These are phyloP conservation scores for Rhodotorula sp. DNA, from an alignment of 1,284 basidiomycete genomes.

Conservation along the genomic window DNA sequence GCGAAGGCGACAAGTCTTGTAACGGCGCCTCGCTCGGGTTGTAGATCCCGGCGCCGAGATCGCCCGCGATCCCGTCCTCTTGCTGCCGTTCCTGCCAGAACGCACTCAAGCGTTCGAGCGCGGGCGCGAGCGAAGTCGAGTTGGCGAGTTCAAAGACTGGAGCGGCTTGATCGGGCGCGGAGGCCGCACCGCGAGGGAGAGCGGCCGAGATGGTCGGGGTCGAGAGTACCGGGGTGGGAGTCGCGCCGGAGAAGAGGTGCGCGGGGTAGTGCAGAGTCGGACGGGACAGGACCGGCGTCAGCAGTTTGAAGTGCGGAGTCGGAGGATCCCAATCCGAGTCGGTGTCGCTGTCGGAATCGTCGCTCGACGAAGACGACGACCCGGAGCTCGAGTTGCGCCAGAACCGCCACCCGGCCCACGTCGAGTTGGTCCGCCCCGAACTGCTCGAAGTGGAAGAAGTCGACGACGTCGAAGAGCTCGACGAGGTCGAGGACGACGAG, in stretches of 20 bases:
- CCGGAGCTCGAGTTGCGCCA: conserved; percentile 43
- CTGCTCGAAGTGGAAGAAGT: conserved; percentile 26
- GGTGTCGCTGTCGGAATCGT: conserved; percentile 25
- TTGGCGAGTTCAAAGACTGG: conserved; percentile 37
- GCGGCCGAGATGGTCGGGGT: neutral
- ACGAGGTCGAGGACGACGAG: conserved; percentile 27
- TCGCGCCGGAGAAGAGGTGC: conserved; percentile 30
- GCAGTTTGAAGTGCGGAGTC: conserved; percentile 42
- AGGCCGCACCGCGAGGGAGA: neutral
- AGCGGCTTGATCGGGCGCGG: conserved; percentile 10
- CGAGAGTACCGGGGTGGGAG: conserved; percentile 9
- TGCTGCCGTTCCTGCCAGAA: conserved; percentile 44
- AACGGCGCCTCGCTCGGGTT: neutral
- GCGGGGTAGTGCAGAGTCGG: conserved; percentile 32
- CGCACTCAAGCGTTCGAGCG: conserved; percentile 37
- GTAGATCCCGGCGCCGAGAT: conserved; percentile 35
- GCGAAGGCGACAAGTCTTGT: conserved; percentile 24
- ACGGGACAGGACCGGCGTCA: conserved; percentile 40
- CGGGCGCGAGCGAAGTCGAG: conserved; percentile 35
- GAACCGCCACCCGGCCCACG: conserved; percentile 43
- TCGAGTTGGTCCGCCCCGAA: conserved; percentile 27
- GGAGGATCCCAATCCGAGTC: conserved; percentile 39
- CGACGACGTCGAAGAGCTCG: conserved; percentile 32
- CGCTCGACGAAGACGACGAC: conserved; percentile 32
- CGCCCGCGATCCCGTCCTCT: conserved; percentile 39